A percentile compares a stretch with the other conserved stretches of the same genome.
phyloP scores from a whole-genome alignment of 208 protist species.

The Crithidia thermophila region DNA sequence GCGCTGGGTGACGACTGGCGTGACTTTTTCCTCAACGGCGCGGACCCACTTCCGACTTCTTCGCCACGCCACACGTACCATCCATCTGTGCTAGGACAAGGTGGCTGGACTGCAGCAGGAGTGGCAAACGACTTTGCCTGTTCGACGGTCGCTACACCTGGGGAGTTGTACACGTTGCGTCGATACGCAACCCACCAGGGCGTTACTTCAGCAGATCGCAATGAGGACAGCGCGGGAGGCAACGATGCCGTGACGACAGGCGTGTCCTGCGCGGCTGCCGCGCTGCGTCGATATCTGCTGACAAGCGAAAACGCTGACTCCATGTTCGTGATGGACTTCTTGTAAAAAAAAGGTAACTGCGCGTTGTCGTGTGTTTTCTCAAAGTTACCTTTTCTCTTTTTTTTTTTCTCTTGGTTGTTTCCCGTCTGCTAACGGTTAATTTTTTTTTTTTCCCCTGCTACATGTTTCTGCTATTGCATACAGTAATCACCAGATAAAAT shows the following conservation, averaged over 20 bases:
- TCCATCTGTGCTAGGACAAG: no score
- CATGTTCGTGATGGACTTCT: slow-evolving; percentile 2
- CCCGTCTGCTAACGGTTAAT: neutral
- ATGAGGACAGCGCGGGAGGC: neutral
- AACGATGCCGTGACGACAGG: neutral
- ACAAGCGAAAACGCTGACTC: neutral
- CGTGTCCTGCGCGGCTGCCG: neutral
- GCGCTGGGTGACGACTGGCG: slow-evolving; percentile 2
- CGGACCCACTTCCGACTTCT: no score
- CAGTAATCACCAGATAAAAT: neutral
- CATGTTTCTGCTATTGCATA: neutral
- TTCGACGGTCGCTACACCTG: neutral
- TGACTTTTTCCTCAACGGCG: neutral
- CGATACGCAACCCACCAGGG: neutral
- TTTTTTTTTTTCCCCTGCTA: slow-evolving; percentile 5
- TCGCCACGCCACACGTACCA: no score
- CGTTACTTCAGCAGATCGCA: neutral
- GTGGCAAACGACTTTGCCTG: neutral
- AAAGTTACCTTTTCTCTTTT: neutral
- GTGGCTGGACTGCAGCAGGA: neutral
- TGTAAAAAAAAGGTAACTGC: no score
- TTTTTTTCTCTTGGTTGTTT: slow-evolving; percentile 16
- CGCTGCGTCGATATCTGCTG: no score
- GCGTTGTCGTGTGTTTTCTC: no score
- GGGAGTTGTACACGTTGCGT: slow-evolving; percentile 3